Percentiles rank a stretch among this genome's conserved stretches.
phyloP scores from a whole-genome alignment of 2,329 filamentous ascomycete genomes.

The Thelonectria blattea region DNA sequence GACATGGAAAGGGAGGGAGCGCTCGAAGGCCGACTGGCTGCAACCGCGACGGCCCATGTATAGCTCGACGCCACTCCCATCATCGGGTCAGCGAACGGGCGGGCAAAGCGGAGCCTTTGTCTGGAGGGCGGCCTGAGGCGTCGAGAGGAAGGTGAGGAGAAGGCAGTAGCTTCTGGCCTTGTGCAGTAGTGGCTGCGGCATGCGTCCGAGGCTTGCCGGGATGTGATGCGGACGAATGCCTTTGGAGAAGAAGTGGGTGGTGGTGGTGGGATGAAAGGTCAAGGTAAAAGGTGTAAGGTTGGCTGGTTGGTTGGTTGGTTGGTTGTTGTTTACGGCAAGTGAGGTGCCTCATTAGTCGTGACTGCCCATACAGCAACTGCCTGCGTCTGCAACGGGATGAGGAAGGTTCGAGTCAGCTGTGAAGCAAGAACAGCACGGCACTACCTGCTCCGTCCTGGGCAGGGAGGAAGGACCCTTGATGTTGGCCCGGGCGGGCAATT shows the following conservation, averaged over 20 bases:
- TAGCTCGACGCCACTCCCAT: constrained; percentile 39
- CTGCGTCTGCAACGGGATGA: neutral
- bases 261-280: constrained; percentile 9
- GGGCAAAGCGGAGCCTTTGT: constrained; percentile 28
- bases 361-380: no score
- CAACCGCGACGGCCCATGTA: constrained; percentile 30
- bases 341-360: neutral
- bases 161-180: constrained; percentile 29
- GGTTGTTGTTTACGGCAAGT: neutral
- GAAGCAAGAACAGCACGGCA: neutral
- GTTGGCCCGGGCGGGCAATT: neutral
- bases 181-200: constrained; percentile 21
- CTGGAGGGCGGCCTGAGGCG: constrained; percentile 25
- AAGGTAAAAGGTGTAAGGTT: constrained; percentile 10
- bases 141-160: constrained; percentile 16
- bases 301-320: constrained; percentile 8
- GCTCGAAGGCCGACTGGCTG: constrained; percentile 32
- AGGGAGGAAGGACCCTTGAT: neutral
- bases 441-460: neutral
- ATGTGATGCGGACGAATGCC: constrained; percentile 19
- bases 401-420: neutral
- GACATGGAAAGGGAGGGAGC: constrained; percentile 21
- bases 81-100: constrained; percentile 37
- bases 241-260: constrained; percentile 3
- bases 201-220: constrained; percentile 16